These are phyloP conservation scores for Stylosanthes scabra DNA, from an alignment of 331 rosid species.

Conservation along the genomic window DNA sequence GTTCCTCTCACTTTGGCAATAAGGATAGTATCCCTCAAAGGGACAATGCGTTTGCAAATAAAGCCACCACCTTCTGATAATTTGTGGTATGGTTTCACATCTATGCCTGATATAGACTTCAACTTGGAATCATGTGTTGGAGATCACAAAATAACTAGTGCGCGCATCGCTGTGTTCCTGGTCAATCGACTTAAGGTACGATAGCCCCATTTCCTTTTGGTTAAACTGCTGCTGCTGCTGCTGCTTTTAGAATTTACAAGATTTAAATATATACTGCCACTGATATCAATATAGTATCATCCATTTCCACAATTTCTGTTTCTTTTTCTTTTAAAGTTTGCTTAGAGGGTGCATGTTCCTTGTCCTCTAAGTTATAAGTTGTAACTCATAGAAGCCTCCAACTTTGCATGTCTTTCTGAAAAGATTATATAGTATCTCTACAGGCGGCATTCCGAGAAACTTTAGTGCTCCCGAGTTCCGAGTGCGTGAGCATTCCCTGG, in stretches of 20 bases:
- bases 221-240: constrained; percentile 24
- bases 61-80: constrained; percentile 98
- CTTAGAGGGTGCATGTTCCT: no score
- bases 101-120: constrained; percentile 87
- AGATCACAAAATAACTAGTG: constrained; percentile 80
- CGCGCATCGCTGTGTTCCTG: constrained; percentile 68
- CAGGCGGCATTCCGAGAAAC: constrained; percentile 76
- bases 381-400: no score
- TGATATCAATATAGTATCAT: no score
- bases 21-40: constrained; percentile 82
- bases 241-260: background rate
- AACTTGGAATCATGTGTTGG: constrained; percentile 84
- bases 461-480: constrained; percentile 84
- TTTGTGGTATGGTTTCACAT: constrained; percentile 89
- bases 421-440: constrained; percentile 16
- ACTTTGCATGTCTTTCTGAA: background rate
- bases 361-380: no score
- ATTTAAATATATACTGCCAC: background rate
- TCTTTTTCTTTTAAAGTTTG: constrained; percentile 21
- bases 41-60: constrained; percentile 83
- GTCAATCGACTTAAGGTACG: constrained; percentile 84
- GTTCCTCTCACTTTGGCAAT: constrained; percentile 85
- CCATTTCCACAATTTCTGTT: background rate
- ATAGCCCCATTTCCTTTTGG: constrained; percentile 31
- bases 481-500: constrained; percentile 67